Evolutionary conservation across 257 asterid species (phyloP), one percentile per base, ranked within the genome.

Genomic region (Nyctanthes arbortristis): DNA sequence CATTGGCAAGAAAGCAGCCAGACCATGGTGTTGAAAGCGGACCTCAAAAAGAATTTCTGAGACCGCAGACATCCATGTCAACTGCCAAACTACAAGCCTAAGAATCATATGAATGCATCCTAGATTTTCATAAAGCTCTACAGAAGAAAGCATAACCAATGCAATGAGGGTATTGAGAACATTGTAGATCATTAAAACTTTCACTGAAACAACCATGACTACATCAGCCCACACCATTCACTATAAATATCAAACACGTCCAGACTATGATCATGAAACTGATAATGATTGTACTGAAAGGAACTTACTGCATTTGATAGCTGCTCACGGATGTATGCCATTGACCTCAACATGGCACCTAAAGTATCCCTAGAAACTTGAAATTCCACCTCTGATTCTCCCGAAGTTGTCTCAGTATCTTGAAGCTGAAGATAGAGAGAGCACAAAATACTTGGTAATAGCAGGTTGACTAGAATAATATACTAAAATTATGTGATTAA

Each of bases 341-440:
- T 91, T 59, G 94, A 88, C 79, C 96, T 87, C 82, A 87, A 75
- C 97, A 91, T 85, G 72, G 96, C 94, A 67, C 88, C 94, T 57
- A 85, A 82, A 37, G 96, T 82, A 79, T 88, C 94, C 75, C 68
- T 82, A 2, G 95, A 86, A 65, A 90, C 95, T 79, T 86, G 96
- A 79, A 90, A 90, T 75, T 90, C 88, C 67, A 90, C 91, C 77
- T 88, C 90, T 59, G 93, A 81, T 81, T 88, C 92, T 69, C 89
- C 89, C 25, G 84, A 77, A 66, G 77, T 85, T 71, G 90, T 83
- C 69, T 85, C 90, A 0, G 88, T 74, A 77, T 88, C 98, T 81
- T 88, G 98, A 67, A 90, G 96, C 98, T 92, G 90, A 75, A 79
- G 30, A 68, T 35, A 70, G 59, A 77, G 70, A n/a, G 63, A 64